Conservation (phyloP, 371 early-diverging fungal genomes). For the Nematocida sp. region DNA sequence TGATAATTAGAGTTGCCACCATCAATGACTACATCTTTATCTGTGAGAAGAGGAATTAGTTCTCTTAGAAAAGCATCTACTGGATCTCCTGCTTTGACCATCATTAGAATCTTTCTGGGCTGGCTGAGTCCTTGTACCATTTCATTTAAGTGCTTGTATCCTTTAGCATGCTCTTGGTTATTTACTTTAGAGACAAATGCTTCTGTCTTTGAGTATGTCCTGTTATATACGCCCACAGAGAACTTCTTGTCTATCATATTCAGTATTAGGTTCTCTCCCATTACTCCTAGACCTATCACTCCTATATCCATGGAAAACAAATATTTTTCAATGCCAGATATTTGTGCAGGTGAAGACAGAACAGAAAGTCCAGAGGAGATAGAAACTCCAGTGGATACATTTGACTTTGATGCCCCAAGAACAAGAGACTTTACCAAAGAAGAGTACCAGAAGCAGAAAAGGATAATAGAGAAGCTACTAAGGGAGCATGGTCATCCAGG, state of each 20-base stretch:
- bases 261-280: slow-evolving; percentile 94
- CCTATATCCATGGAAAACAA: slow-evolving; percentile 72
- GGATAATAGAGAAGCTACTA: slow-evolving; percentile 24
- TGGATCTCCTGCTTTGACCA: slow-evolving; percentile 88
- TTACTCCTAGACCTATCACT: slow-evolving; percentile 95
- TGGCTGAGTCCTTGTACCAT: slow-evolving; percentile 79
- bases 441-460: slow-evolving; percentile 43
- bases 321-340: not conserved
- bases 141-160: slow-evolving; percentile 81
- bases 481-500: slow-evolving; percentile 29
- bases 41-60: slow-evolving; percentile 73
- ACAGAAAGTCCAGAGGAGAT: not conserved
- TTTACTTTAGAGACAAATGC: slow-evolving; percentile 66
- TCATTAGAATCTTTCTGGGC: slow-evolving; percentile 85
- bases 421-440: slow-evolving; percentile 40
- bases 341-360: not conserved
- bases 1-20: slow-evolving; percentile 97
- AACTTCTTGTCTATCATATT: slow-evolving; percentile 94
- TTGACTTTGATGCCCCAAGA: slow-evolving; percentile 45
- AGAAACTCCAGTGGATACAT: not conserved
- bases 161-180: slow-evolving; percentile 64
- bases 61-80: slow-evolving; percentile 86
- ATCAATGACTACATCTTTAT: slow-evolving; percentile 91
- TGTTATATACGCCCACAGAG: slow-evolving; percentile 74
- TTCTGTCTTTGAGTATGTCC: slow-evolving; percentile 85